phyloP scores from a whole-genome alignment of 768 basidiomycete genomes.

The Tephrocybe sp. region DNA sequence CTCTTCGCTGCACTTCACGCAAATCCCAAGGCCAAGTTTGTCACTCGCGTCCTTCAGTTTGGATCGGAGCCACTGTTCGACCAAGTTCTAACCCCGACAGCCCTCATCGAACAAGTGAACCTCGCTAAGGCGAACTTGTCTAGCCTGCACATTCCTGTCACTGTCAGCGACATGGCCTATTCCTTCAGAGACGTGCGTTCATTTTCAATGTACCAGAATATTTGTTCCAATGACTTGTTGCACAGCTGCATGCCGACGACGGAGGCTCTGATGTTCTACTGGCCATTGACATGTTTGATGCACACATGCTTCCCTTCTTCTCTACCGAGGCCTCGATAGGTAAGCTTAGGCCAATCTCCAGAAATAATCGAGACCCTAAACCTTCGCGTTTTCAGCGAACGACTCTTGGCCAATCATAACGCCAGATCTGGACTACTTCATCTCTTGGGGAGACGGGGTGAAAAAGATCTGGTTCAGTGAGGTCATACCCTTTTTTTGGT shows the following conservation, averaged over 20 bases:
- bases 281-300: conserved; percentile 63
- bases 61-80: conserved; percentile 74
- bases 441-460: conserved; percentile 50
- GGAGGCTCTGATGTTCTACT: conserved; percentile 56
- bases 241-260: conserved; percentile 38
- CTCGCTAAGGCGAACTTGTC: conserved; percentile 49
- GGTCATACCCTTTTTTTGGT: too few relatives aligned
- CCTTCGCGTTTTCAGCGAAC: conserved; percentile 37
- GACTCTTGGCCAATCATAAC: conserved; percentile 63
- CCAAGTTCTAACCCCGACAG: conserved; percentile 44
- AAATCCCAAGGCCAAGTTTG: conserved; percentile 62
- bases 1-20: conserved; percentile 54
- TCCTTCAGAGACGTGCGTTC: conserved; percentile 45
- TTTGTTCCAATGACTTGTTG: conserved; percentile 2
- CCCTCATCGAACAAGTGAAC: conserved; percentile 52
- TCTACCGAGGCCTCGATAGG: conserved; percentile 54
- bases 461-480: conserved; percentile 80
- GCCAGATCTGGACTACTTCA: conserved; percentile 66
- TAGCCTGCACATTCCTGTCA: conserved; percentile 61
- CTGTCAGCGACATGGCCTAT: conserved; percentile 66
- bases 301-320: conserved; percentile 75
- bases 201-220: neutral
- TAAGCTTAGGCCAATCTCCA: conserved; percentile 21
- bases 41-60: conserved; percentile 67
- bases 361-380: neutral